A percentile compares a stretch with the other conserved stretches of the same genome.
Conservation (phyloP, 2,329 filamentous ascomycete species). For the Sordariomycetes sp. region DNA sequence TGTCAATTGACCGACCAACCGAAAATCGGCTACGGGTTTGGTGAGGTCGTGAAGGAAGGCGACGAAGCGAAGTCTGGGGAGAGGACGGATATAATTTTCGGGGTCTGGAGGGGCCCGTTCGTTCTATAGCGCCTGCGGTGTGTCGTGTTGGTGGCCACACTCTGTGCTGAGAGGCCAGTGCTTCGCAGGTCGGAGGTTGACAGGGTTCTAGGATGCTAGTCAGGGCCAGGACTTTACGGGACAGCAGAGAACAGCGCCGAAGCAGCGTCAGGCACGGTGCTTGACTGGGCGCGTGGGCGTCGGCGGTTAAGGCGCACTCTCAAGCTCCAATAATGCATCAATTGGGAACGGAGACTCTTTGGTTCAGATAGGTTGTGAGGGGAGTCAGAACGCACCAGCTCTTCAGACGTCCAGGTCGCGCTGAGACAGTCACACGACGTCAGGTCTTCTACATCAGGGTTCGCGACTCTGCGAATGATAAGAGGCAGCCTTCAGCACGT, state of each 20-base stretch:
- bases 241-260: neutral
- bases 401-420: too few species aligned
- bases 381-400: too few species aligned
- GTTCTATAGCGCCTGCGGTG: neutral
- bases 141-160: neutral
- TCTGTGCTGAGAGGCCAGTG: neutral
- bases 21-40: neutral
- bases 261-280: neutral
- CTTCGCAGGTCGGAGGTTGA: neutral
- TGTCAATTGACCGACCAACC: slow-evolving; percentile 20
- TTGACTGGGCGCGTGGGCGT: neutral
- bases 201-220: neutral
- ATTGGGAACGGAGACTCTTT: too few species aligned
- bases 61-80: neutral
- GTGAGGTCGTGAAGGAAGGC: neutral
- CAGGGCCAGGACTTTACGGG: neutral
- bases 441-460: too few species aligned
- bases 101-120: slow-evolving; percentile 2
- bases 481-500: too few species aligned
- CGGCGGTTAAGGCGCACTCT: neutral
- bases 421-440: too few species aligned
- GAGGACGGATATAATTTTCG: slow-evolving; percentile 1
- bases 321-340: too few species aligned
- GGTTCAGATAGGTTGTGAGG: too few species aligned
- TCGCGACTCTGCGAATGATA: too few species aligned